Evolutionary conservation across 371 early-diverging fungal genomes (phyloP), one percentile per base, ranked within the genome.

Genomic region (Rhizomucor pusillus): DNA sequence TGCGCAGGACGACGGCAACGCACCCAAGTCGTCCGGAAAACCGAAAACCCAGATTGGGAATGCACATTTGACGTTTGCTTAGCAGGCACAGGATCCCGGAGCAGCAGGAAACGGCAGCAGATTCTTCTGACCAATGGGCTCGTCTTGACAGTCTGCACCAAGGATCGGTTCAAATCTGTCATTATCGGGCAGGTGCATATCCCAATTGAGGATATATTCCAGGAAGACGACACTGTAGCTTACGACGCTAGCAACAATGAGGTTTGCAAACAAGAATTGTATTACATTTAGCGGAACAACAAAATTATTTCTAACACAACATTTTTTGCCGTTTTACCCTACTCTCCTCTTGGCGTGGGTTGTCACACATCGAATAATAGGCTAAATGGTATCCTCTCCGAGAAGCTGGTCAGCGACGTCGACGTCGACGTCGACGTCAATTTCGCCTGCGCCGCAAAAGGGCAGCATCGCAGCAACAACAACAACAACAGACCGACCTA

Each of bases 51-150:
- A 7, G 73, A 73, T 52, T 77, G 73, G 73, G 39, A 57, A 19
- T 68, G 69, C 19, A 63, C 66, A 13, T 71, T 77, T 64, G 77
- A 77, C 50, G 54, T 77, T 39, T 62, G 64, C 50, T 59, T 77
- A 20, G 50, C 62, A 20, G 57, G 51, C 45, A 61, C 61, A 47
- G 52, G 25, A 14, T 52, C 61, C 20, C 47, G 64, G 4, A 50
- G 50, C 19, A 63, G 60, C 9, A 61, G 62, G 14, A 57, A 47
- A 11, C 49, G 69, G 29, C 34, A 50, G 16, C 59, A 59, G 34
- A 56, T 66, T 5, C 50, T 67, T 5, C 60, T 52, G 41, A 53
- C 66, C 4, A 60, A 66, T 1, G 77, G 77, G 4, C 47, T 77
- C 3, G 49, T 59, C 19, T 47, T 71, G 9, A 57, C 67, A 22